Conservation (phyloP, 345 rosid genomes). For the Aquilaria sinensis region DNA sequence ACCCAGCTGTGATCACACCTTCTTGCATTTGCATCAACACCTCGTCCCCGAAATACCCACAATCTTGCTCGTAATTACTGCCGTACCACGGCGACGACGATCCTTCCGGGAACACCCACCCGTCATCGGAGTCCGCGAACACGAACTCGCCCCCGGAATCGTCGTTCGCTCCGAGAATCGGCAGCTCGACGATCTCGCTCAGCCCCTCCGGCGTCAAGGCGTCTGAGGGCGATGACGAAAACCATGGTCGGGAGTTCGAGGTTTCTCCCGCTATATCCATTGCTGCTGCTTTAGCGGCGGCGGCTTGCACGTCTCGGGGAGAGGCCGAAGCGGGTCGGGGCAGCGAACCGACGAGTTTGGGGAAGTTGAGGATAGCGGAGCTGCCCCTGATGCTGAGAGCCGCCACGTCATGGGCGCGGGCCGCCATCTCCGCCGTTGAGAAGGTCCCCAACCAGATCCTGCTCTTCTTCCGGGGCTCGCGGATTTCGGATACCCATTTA, state of each 20-base stretch:
- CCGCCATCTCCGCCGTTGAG: conserved; percentile 59
- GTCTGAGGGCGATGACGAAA: conserved; percentile 19
- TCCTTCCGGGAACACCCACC: conserved; percentile 29
- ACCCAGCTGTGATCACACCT: conserved; percentile 17
- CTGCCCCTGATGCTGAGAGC: conserved; percentile 45
- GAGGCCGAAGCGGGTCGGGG: conserved; percentile 44
- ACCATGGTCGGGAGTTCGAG: not conserved
- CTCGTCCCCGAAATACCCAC: conserved; percentile 37
- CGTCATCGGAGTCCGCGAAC: conserved; percentile 43
- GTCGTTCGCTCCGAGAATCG: conserved; percentile 53
- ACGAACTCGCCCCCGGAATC: conserved; percentile 52
- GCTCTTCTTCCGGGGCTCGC: conserved; percentile 59
- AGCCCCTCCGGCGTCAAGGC: conserved; percentile 60
- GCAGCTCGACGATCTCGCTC: conserved; percentile 79
- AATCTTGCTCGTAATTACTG: conserved; percentile 24
- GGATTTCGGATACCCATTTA: conserved; percentile 63
- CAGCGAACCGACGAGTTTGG: conserved; percentile 33
- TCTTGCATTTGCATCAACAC: conserved; percentile 29
- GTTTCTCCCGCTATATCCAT: conserved; percentile 17
- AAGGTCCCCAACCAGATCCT: conserved; percentile 68
- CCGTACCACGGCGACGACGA: conserved; percentile 35
- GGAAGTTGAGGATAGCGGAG: conserved; percentile 51
- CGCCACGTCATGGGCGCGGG: conserved; percentile 64
- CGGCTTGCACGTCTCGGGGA: conserved; percentile 44
- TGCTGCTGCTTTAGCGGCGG: conserved; percentile 51